Percentiles rank a stretch among this genome's conserved stretches.
Evolutionary conservation across 2,329 filamentous ascomycete genomes (phyloP).

Genomic region (Pestalotiopsis sp.): DNA sequence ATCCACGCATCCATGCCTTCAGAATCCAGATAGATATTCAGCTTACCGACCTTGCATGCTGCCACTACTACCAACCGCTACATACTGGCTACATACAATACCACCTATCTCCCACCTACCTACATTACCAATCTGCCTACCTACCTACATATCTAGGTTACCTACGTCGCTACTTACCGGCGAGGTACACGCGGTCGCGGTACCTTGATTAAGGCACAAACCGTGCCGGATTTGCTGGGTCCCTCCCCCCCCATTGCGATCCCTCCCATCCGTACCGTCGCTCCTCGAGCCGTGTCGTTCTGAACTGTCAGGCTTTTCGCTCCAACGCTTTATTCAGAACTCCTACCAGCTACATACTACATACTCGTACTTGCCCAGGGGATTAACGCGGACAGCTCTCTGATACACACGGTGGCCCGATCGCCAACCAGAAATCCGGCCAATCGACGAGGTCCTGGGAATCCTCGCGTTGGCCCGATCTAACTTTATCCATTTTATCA

Average conservation of each 20-base stretch:
- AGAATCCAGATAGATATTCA: neutral
- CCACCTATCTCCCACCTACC: neutral
- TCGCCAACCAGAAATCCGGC: neutral
- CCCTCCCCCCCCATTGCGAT: neutral
- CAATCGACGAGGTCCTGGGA: neutral
- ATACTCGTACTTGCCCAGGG: neutral
- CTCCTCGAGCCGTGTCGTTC: constrained; percentile 3
- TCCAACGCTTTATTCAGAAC: neutral
- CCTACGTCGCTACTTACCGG: neutral
- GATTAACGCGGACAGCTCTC: neutral
- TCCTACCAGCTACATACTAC: neutral
- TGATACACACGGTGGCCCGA: neutral
- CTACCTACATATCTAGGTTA: neutral
- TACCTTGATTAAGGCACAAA: neutral
- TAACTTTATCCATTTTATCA: neutral
- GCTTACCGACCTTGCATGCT: neutral
- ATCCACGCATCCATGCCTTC: neutral
- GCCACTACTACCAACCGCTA: no score
- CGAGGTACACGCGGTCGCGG: neutral
- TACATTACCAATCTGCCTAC: neutral
- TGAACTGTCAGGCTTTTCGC: neutral
- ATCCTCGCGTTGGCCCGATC: neutral
- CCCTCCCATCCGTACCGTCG: neutral
- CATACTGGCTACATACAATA: no score
- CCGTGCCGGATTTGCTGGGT: neutral